These are phyloP conservation scores for Arthroderma uncinatum DNA, from an alignment of 2,329 filamentous ascomycete species.

Conservation along the genomic window DNA sequence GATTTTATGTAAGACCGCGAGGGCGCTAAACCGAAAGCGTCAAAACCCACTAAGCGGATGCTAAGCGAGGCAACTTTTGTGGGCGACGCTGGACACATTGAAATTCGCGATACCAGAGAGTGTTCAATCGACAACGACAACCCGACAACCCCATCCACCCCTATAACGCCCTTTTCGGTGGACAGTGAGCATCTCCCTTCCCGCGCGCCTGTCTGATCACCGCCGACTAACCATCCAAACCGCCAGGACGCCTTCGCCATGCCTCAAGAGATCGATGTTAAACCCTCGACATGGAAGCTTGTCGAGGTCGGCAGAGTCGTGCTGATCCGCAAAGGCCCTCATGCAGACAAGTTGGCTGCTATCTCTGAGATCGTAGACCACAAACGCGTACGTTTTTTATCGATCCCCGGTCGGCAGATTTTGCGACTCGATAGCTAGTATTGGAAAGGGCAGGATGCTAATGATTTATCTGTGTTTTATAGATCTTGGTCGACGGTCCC, in stretches of 20 bases:
- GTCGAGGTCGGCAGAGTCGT: slow-evolving; percentile 98
- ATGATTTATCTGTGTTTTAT: slow-evolving; percentile 18
- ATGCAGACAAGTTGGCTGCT: slow-evolving; percentile 73
- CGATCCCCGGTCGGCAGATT: not conserved
- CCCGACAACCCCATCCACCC: slow-evolving; percentile 12
- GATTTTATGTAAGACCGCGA: slow-evolving; percentile 1
- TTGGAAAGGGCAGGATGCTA: slow-evolving; percentile 10
- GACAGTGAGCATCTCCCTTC: slow-evolving; percentile 15
- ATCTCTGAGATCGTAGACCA: slow-evolving; percentile 99
- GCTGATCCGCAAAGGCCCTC: slow-evolving; percentile 74
- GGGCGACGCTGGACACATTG: slow-evolving; percentile 12
- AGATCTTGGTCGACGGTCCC: slow-evolving; percentile 96
- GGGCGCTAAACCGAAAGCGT: slow-evolving; percentile 15
- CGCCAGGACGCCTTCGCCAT: slow-evolving; percentile 56
- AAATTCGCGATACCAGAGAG: slow-evolving; percentile 17
- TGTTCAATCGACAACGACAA: slow-evolving; percentile 16
- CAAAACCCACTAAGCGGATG: slow-evolving; percentile 11
- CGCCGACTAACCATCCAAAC: slow-evolving; percentile 8
- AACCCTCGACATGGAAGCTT: slow-evolving; percentile 79
- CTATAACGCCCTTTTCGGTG: slow-evolving; percentile 14
- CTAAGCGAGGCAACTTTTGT: slow-evolving; percentile 14
- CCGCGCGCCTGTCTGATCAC: not conserved
- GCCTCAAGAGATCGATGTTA: slow-evolving; percentile 65
- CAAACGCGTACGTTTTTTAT: slow-evolving; percentile 80
- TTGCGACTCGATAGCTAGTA: not conserved